Base-by-base conservation (phyloP, 805 yeast genomes). In the Priceomyces medius region DNA sequence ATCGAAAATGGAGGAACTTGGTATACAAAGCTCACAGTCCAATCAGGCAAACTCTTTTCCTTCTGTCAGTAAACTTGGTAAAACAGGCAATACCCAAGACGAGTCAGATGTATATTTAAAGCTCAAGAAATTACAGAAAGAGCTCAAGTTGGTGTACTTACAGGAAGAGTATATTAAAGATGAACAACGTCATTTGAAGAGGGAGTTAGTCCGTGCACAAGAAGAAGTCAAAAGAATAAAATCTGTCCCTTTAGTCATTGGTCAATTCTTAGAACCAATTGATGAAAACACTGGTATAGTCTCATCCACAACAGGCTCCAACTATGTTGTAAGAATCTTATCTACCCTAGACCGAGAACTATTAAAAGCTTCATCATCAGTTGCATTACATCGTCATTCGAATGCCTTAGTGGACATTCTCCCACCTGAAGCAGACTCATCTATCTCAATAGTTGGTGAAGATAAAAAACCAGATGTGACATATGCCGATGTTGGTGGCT, bases 401-500 rank as follows among this genome's bases (percentile, higher is more conserved):
- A 95, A 95, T 61, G 97, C 99, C 2, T 73, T 93, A 50, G 99
- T 93, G 26, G 98, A 93, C 64, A 93, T 95, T 43, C 72, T 93
- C 58, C 99, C 99, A 20, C 99, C 99, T 20, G 99, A 93, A 73
- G 97, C 98, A 0, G 99, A 93, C 59, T 89, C 97, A 1, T 83
- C 93, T 27, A 93, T 93, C 51, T 83, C 99, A 26, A 89, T 95
- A 63, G 85, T 93, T 55, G 95, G 96, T 23, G 95, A 91, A 32
- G 86, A 88, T 55, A 96, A 95, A 66, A 87, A 85, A 59, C 95
- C 95, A 18, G 90, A 85, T 58, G 93, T 86, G 29, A 82, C 96
- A 2, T 93, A 93, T 58, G 96, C 96, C 24, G 99, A 93, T 64
- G 97, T 93, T 42, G 99, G 99, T 66, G 99, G 99, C 31, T 74